Evolutionary conservation across 768 basidiomycete genomes (phyloP), one percentile per base, ranked within the genome.

Genomic region (Tephrocybe sp.): DNA sequence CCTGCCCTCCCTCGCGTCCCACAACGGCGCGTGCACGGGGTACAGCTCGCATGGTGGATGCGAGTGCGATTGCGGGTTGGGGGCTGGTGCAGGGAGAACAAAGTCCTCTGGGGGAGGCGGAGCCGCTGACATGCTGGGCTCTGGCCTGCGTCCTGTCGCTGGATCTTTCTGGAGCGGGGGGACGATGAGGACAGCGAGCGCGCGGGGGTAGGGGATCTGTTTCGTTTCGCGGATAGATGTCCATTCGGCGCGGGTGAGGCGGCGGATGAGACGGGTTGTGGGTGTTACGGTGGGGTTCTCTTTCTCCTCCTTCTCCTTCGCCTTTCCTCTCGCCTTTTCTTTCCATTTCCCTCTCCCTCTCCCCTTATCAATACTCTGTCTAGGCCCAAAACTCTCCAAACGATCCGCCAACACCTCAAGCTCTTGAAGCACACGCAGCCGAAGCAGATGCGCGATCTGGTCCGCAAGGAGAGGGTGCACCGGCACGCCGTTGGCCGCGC

Each of bases 381-480:
- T 51, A 42, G 49, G 41, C 57, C 49, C 36, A 46, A 57, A 40
- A 53, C 58, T 2, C 55, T 71, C 65, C 39, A 86, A 62, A 6
- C 62, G 65, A 11, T 78, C 75, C 0, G 68, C 71, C 36, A 92
- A 65, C 5, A 90, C 64, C 34, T 84, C 75, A 5, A 92, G 67
- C 59, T 92, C 91, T 63, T 92, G 89, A 2, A 92, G 68, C 11
- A 90, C 77, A 14, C 90, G 82, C 12, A 87, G 65, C 39, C 89
- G 87, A 9, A 92, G 70, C 19, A 84, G 72, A 59, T 90, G 84
- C 2, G 71, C 71, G 32, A 89, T 75, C 39, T 91, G 84, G 20
- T 75, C 68, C 8, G 67, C 63, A 14, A 88, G 65, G 31, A 75
- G 68, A 12, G 77, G 63, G 52, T 77, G 77, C 3, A 76, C 48